A percentile compares a stretch with the other conserved stretches of the same genome.
These are phyloP conservation scores for Neopestalotiopsis clavispora DNA, from an alignment of 2,329 filamentous ascomycete species.

Conservation along the genomic window DNA sequence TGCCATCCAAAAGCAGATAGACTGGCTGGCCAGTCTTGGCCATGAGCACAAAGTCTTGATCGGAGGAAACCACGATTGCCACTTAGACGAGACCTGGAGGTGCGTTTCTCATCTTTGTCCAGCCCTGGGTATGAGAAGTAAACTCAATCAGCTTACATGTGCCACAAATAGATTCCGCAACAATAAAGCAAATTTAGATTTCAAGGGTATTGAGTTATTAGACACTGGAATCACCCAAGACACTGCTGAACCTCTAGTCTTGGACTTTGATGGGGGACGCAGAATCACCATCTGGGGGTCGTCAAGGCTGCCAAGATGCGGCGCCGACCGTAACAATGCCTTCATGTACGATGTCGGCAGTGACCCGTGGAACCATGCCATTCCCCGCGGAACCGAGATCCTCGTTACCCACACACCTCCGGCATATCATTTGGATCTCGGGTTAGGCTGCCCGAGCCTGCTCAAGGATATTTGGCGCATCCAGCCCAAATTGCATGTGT, in stretches of 20 bases:
- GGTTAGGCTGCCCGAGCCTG: slow-evolving; percentile 73
- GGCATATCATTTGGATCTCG: slow-evolving; percentile 70
- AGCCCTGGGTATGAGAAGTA: neutral
- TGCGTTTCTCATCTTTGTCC: neutral
- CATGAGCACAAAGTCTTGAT: slow-evolving; percentile 83
- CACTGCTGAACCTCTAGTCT: slow-evolving; percentile 40
- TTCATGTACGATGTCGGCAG: slow-evolving; percentile 74
- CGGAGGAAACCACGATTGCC: slow-evolving; percentile 88
- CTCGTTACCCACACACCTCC: slow-evolving; percentile 84
- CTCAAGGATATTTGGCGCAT: slow-evolving; percentile 76
- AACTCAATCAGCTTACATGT: neutral
- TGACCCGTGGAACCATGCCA: slow-evolving; percentile 74
- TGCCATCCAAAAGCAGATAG: slow-evolving; percentile 80
- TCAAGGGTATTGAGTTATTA: slow-evolving; percentile 75
- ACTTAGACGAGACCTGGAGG: slow-evolving; percentile 66
- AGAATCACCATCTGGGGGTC: slow-evolving; percentile 78
- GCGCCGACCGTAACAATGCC: slow-evolving; percentile 70
- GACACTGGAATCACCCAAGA: slow-evolving; percentile 63
- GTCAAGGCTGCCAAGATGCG: slow-evolving; percentile 78
- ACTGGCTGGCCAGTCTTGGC: slow-evolving; percentile 79
- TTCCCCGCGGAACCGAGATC: slow-evolving; percentile 77
- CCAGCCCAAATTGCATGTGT: slow-evolving; percentile 77
- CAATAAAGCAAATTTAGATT: slow-evolving; percentile 57
- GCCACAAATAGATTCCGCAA: slow-evolving; percentile 16
- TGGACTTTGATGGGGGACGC: slow-evolving; percentile 65